A percentile compares a stretch with the other conserved stretches of the same genome.
phyloP scores from a whole-genome alignment of 164 flowering plant genomes.

The Tetracentron sinense region DNA sequence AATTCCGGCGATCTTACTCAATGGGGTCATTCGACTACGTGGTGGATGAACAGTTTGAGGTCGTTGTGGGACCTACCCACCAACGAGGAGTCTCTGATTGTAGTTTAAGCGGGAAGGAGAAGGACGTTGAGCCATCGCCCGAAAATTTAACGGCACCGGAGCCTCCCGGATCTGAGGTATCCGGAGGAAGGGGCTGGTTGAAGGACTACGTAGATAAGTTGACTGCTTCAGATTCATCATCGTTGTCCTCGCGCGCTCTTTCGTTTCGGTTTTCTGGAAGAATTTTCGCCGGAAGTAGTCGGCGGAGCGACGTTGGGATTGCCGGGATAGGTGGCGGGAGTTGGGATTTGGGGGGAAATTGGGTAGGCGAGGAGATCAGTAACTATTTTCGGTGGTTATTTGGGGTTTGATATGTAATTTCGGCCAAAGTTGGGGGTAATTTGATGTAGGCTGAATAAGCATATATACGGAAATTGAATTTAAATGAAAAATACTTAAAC shows the following conservation, averaged over 20 bases:
- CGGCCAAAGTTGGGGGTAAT: not conserved
- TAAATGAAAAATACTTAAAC: too few species aligned
- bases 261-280: conserved; percentile 76
- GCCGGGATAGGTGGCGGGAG: conserved; percentile 27
- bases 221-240: conserved; percentile 36
- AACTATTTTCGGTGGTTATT: conserved; percentile 69
- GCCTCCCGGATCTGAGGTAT: conserved; percentile 28
- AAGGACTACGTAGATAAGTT: conserved; percentile 40
- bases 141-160: not conserved
- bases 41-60: conserved; percentile 55
- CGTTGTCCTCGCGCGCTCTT: conserved; percentile 42
- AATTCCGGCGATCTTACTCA: conserved; percentile 48
- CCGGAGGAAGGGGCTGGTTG: conserved; percentile 37
- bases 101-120: conserved; percentile 18
- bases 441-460: not conserved
- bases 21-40: conserved; percentile 78
- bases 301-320: conserved; percentile 35
- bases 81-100: conserved; percentile 16
- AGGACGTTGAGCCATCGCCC: conserved; percentile 16
- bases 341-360: conserved; percentile 48
- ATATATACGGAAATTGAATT: too few species aligned
- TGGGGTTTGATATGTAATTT: conserved; percentile 41
- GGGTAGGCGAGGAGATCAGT: conserved; percentile 54
- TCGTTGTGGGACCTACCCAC: conserved; percentile 23
- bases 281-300: conserved; percentile 34